Evolutionary conservation across 345 rosid genomes (phyloP).

Genomic region (Pistacia vera): DNA sequence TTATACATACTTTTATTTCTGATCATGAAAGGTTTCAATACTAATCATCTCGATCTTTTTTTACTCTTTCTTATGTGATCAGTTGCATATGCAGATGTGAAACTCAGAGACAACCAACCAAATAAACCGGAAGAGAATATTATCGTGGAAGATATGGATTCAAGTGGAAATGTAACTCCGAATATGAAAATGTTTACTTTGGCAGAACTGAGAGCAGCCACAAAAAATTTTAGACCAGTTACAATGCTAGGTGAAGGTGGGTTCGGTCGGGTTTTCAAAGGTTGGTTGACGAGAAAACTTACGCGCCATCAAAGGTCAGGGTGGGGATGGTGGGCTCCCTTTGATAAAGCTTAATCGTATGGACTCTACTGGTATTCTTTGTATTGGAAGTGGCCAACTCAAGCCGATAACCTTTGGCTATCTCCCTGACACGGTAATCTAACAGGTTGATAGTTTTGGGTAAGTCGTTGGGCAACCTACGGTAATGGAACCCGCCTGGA

Average conservation of each 20-base stretch:
- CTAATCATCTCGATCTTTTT: no score
- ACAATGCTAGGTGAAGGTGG: conserved; percentile 89
- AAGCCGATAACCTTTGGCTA: no score
- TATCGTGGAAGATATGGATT: neutral
- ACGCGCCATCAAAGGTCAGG: conserved; percentile 61
- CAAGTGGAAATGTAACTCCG: conserved; percentile 18
- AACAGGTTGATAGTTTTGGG: no score
- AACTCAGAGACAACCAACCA: neutral
- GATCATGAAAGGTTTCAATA: no score
- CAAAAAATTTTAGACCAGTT: conserved; percentile 76
- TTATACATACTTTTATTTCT: neutral
- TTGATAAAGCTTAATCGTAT: no score
- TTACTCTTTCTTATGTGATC: neutral
- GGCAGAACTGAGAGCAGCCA: conserved; percentile 57
- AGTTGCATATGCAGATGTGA: neutral
- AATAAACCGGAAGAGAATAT: neutral
- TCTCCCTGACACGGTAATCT: no score
- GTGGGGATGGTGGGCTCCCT: conserved; percentile 41
- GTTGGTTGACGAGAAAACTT: conserved; percentile 69
- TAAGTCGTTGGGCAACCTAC: no score
- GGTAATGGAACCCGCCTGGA: no score
- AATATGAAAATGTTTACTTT: conserved; percentile 60
- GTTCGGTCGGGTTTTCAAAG: conserved; percentile 84
- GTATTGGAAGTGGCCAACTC: no score
- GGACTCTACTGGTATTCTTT: no score